Base-by-base conservation (phyloP, 495 filamentous ascomycete species). In the Hypomontagnella submonticulosa region DNA sequence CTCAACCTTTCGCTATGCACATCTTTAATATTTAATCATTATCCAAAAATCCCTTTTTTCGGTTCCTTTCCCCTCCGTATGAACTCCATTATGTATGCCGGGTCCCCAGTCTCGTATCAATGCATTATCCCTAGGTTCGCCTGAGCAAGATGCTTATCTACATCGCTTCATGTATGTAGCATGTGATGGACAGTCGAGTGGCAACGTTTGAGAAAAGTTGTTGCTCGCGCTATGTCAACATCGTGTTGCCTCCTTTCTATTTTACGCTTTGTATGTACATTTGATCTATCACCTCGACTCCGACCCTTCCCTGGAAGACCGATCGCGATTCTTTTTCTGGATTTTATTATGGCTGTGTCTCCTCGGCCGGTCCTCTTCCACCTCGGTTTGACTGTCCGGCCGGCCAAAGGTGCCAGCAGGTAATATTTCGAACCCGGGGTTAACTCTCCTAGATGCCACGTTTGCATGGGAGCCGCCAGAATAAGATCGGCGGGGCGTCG, bases 381-480 rank as follows among this genome's bases (percentile, higher is more conserved):
- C 40, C 4, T 67, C 63, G 12, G 16, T 32, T 16, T 64, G 53
- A 46, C 63, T 61, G 20, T 63, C 53, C 4, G 63, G 44, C 11
- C 55, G 56, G 6, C 71, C 67, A 58, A 80, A 79, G 1, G 83
- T 88, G 13, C 87, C 87, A 12, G 85, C 85, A 23, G 79, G 80
- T 0, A 89, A 71, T 37, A 89, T 77, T 66, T 88, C 83, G 59
- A 89, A 89, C 4, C 87, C 86, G 8, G 81, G 80, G 60, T 89
- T 89, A 12, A 88, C 83, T 58, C 81, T 84, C 12, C 87, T 79
- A 1, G 84, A 61, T 5, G 66, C 48, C 15, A 69, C 76, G 42
- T 83, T 80, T 8, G 81, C 73, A 51, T 84, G 80, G 8, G 82
- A 71, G 11, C 83, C 77, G 0, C 77, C 78, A 7, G 79, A 67